A percentile compares a stretch with the other conserved stretches of the same genome.
These are phyloP conservation scores for Acacia acuminata DNA, from an alignment of 306 rosid genomes.

Conservation along the genomic window DNA sequence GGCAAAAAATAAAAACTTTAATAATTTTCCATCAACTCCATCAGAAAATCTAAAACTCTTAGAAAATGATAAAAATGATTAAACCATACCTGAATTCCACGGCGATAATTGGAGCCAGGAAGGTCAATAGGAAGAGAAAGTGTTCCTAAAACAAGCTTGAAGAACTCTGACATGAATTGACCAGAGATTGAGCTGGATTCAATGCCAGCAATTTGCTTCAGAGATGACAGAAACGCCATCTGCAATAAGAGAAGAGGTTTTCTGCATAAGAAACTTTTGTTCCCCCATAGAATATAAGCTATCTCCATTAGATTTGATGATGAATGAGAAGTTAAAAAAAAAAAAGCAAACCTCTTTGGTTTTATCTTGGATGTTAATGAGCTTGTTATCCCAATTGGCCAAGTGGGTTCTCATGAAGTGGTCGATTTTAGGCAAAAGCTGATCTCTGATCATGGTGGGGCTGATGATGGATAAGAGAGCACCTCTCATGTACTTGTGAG, in stretches of 20 bases:
- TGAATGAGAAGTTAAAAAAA: neutral
- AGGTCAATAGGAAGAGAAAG: conserved; percentile 87
- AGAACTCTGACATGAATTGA: conserved; percentile 75
- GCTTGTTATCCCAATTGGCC: conserved; percentile 55
- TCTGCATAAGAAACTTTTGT: neutral
- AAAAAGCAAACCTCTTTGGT: conserved; percentile 67
- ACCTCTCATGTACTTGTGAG: conserved; percentile 90
- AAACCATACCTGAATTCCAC: conserved; percentile 69
- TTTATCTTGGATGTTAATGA: conserved; percentile 88
- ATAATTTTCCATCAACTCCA: neutral
- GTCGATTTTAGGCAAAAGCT: conserved; percentile 78
- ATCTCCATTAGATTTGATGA: neutral
- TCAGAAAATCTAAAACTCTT: neutral
- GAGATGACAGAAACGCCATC: conserved; percentile 87
- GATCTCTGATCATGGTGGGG: conserved; percentile 66
- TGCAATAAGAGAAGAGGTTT: conserved; percentile 27
- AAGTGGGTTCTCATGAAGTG: conserved; percentile 75
- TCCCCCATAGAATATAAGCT: neutral
- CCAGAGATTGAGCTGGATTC: conserved; percentile 50
- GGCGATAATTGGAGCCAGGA: conserved; percentile 85
- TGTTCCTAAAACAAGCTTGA: conserved; percentile 86
- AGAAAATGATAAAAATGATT: neutral
- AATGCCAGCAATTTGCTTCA: conserved; percentile 78
- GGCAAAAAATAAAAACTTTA: neutral
- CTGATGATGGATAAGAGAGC: conserved; percentile 79